A percentile compares a stretch with the other conserved stretches of the same genome.
These are phyloP conservation scores for Aspergillus egyptiacus DNA, from an alignment of 495 filamentous ascomycete genomes.

Conservation along the genomic window DNA sequence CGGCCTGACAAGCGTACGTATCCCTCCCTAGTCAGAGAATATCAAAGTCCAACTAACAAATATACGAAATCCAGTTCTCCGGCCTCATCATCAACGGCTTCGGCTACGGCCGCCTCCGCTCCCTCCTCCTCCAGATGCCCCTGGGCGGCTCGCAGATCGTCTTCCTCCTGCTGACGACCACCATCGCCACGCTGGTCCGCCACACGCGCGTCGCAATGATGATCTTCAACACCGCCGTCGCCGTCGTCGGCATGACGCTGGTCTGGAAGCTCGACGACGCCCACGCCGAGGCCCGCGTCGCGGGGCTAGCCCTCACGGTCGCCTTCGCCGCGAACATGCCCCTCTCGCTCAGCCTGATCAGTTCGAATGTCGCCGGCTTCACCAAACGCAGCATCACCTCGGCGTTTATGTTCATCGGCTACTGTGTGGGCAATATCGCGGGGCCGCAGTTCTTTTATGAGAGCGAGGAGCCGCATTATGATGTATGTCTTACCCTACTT, in stretches of 20 bases:
- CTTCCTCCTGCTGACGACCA: slow-evolving; percentile 30
- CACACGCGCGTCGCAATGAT: slow-evolving; percentile 30
- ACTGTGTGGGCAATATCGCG: slow-evolving; percentile 31
- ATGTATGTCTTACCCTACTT: slow-evolving; percentile 14
- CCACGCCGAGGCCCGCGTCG: slow-evolving; percentile 47
- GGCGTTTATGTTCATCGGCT: slow-evolving; percentile 26
- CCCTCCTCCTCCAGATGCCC: slow-evolving; percentile 37
- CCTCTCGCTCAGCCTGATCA: slow-evolving; percentile 48
- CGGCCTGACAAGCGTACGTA: slow-evolving; percentile 33
- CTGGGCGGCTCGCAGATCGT: slow-evolving; percentile 35
- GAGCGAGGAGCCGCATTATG: slow-evolving; percentile 30
- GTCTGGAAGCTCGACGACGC: slow-evolving; percentile 52
- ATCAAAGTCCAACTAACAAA: background rate
- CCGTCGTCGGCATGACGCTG: slow-evolving; percentile 52
- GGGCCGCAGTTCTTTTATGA: slow-evolving; percentile 34
- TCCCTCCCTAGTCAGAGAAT: background rate
- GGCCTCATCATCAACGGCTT: slow-evolving; percentile 38
- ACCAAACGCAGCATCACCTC: slow-evolving; percentile 51
- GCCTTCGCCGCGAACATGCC: slow-evolving; percentile 52
- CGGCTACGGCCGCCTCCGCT: slow-evolving; percentile 32
- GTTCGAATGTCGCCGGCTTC: slow-evolving; percentile 57
- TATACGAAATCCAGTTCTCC: slow-evolving; percentile 28
- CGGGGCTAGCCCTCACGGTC: slow-evolving; percentile 48
- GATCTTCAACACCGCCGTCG: slow-evolving; percentile 26
- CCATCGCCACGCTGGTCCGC: slow-evolving; percentile 24